Evolutionary conservation across 164 flowering plant species (phyloP), one percentile per base, ranked within the genome.

Genomic region (Magnolia sinica): DNA sequence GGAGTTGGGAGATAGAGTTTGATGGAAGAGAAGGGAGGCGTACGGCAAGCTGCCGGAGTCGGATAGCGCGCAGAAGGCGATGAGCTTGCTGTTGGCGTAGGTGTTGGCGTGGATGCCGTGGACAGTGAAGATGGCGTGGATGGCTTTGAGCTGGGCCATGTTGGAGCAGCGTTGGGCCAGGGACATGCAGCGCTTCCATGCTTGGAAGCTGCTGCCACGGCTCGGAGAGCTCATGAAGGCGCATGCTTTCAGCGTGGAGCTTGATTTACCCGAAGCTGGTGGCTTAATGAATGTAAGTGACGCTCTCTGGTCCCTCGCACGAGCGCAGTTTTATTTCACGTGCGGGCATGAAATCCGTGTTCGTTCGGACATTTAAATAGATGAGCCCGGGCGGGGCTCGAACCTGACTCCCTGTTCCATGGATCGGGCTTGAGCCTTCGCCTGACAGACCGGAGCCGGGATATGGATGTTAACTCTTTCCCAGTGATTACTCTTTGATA

Each of bases 81-180:
- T 52, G 71, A 87, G 81, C 66, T 86, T 85, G 84, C 82, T 79
- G 58, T 82, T 16, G 72, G 86, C 88, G 73, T 78, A 84, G 69
- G 65, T 76, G 84, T 80, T 82, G 73, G 51, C 55, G 64, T 82
- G 83, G 72, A 76, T 22, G 67, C 84, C 84, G 72, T 78, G 80
- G 70, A 78, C 73, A 70, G 81, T 82, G 84, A 83, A 83, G 71
- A 82, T 8, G 61, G 81, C 86, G 52, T 87, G 87, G 67, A 78
- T 61, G 74, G 79, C 55, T 68, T 85, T 83, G 51, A 87, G 77
- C 63, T 83, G 85, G 18, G 64, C 64, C 84, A 83, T 79, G 74
- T 68, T 78, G 68, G 76, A 7, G 82, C 89, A 85, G 18, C 74
- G 68, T 61, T 76, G 70, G 24, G 75, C 78, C 50, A 86, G 64